Evolutionary conservation across 768 basidiomycete species (phyloP).

Genomic region (Terana coerulea): DNA sequence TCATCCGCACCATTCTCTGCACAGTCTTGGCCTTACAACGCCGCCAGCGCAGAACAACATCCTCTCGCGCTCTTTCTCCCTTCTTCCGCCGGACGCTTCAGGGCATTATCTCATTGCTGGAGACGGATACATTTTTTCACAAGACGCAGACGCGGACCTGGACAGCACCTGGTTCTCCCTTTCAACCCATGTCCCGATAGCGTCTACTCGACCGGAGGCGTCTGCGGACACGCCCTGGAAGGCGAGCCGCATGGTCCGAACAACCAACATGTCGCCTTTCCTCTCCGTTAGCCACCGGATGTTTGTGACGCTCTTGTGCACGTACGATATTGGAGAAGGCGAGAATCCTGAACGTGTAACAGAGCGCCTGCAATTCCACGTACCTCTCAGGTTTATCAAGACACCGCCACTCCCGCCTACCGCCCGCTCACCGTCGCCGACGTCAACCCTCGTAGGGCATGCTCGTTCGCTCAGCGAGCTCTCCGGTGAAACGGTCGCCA

Average conservation of each 20-base stretch:
- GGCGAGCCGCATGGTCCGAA: constrained; percentile 36
- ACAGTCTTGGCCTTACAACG: constrained; percentile 39
- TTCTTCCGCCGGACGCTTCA: constrained; percentile 42
- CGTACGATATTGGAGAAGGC: constrained; percentile 46
- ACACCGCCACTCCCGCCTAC: constrained; percentile 5
- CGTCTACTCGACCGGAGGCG: constrained; percentile 24
- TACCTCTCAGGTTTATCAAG: constrained; percentile 24
- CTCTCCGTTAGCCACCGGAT: constrained; percentile 53
- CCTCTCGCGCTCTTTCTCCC: constrained; percentile 40
- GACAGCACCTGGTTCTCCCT: constrained; percentile 53
- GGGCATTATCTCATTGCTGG: constrained; percentile 47
- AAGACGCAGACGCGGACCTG: constrained; percentile 30
- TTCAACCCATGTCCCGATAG: constrained; percentile 51
- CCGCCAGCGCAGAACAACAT: constrained; percentile 23
- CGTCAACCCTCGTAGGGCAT: constrained; percentile 21
- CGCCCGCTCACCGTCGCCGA: constrained; percentile 9
- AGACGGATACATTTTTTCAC: constrained; percentile 46
- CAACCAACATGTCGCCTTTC: constrained; percentile 51
- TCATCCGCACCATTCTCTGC: constrained; percentile 46
- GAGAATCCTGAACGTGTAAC: constrained; percentile 15
- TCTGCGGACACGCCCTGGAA: constrained; percentile 33
- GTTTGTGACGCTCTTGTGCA: constrained; percentile 48
- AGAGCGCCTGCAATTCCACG: constrained; percentile 19
- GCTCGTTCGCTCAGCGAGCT: not conserved
- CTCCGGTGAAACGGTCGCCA: constrained; percentile 38